Percentiles rank a stretch among this genome's conserved stretches.
phyloP scores from a whole-genome alignment of 2,329 filamentous ascomycete genomes.

The Monosporascus sp. region DNA sequence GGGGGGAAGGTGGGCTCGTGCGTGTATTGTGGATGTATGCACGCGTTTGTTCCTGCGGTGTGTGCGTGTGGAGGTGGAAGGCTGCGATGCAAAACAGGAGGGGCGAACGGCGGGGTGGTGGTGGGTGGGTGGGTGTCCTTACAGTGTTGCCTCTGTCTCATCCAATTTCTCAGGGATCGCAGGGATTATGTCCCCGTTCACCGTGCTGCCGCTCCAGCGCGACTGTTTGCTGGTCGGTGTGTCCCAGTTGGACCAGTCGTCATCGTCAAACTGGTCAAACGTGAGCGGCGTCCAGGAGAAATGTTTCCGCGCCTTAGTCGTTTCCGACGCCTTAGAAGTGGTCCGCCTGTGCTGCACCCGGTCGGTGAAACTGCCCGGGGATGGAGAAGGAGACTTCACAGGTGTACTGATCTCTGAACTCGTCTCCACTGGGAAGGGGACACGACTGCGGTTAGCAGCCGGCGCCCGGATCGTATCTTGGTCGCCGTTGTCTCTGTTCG shows the following conservation, averaged over 20 bases:
- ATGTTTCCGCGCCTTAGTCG: constrained; percentile 43
- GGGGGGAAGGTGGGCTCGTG: too few relatives aligned
- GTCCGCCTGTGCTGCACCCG: constrained; percentile 24
- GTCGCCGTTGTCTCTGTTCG: constrained; percentile 25
- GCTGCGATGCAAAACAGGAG: not conserved
- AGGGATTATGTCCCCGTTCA: constrained; percentile 41
- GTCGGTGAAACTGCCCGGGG: constrained; percentile 24
- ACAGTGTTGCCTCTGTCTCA: constrained; percentile 44
- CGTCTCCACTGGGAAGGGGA: constrained; percentile 38
- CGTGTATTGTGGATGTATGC: not conserved
- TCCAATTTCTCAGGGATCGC: constrained; percentile 44
- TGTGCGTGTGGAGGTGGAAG: not conserved
- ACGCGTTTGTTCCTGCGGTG: constrained; percentile 3
- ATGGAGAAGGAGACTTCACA: constrained; percentile 19
- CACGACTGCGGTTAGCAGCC: constrained; percentile 35
- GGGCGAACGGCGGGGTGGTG: too few relatives aligned
- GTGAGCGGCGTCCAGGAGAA: constrained; percentile 58
- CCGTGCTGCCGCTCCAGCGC: constrained; percentile 61
- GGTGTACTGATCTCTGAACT: constrained; percentile 27
- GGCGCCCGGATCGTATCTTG: constrained; percentile 46
- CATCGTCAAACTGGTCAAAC: constrained; percentile 54
- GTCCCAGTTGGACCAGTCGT: constrained; percentile 64
- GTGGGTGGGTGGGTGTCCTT: constrained; percentile 27
- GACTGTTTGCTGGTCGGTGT: constrained; percentile 49
- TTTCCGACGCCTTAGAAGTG: constrained; percentile 22